phyloP scores from a whole-genome alignment of 2,329 filamentous ascomycete species.

The Calonectria pseudoreteaudii region DNA sequence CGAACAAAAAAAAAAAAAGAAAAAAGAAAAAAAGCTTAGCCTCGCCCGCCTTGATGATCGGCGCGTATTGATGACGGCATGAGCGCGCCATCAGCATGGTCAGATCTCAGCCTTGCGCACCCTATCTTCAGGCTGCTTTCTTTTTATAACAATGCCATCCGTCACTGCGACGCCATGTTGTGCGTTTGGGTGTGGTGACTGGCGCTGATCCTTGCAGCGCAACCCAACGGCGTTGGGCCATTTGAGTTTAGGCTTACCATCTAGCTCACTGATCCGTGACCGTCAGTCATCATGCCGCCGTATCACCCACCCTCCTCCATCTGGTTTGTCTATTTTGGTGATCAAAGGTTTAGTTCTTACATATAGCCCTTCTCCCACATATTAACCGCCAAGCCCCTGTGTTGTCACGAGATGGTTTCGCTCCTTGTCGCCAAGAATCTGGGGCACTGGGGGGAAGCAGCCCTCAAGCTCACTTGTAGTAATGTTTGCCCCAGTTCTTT shows the following conservation, averaged over 20 bases:
- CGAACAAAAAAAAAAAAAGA: not conserved
- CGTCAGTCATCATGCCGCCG: conserved; percentile 40
- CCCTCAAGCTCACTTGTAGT: not conserved
- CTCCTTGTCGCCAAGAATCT: not conserved
- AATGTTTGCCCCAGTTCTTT: not conserved
- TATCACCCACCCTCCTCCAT: conserved; percentile 29
- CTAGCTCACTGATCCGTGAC: conserved; percentile 8
- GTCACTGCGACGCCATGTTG: not conserved
- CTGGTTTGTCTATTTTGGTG: not conserved
- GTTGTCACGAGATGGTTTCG: not conserved
- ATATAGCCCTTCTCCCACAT: not conserved
- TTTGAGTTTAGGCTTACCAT: not conserved
- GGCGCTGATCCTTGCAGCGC: not conserved
- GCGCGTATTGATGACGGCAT: not conserved
- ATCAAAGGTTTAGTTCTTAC: not conserved
- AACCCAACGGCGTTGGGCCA: not conserved
- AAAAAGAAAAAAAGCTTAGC: not conserved
- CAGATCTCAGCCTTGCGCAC: not conserved
- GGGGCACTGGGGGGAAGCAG: not conserved
- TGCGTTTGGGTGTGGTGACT: not conserved
- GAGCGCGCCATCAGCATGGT: not conserved
- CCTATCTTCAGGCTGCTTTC: not conserved
- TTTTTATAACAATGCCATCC: not conserved
- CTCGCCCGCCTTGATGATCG: not conserved
- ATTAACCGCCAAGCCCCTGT: not conserved